Evolutionary conservation across 2,329 filamentous ascomycete species (phyloP), one percentile per base, ranked within the genome.

Genomic region (Calonectria leucothoes): DNA sequence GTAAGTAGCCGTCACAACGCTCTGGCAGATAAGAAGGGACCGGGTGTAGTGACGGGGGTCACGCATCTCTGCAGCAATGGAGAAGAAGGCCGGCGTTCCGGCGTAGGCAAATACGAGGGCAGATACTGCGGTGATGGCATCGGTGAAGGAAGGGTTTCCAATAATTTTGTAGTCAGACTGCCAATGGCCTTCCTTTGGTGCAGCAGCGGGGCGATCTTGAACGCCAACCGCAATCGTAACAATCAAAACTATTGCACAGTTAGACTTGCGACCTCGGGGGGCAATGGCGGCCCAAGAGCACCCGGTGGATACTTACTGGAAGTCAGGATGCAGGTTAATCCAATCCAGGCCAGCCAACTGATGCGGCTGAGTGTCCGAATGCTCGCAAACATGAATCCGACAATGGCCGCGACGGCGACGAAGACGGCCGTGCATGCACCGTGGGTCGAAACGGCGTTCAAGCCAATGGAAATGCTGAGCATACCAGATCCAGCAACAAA

Each of bases 91-190:
- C 0, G 83, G 81, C 0, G 84, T 83, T 12, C 84, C 84, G 14
- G 83, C 81, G 45, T 82, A 86, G 6, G 85, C 82, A 65, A 86
- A 86, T 39, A 86, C 77, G 2, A 85, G 74, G 1, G 81, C 77
- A 1, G 82, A 82, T 23, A 84, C 74, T 15, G 83, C 80, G 0
- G 83, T 70, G 11, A 84, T 79, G 6, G 77, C 84, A 14, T 83
- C 61, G 6, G 79, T 73, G 52, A 85, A 85, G 17, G 77, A 76
- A 0, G 84, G 83, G 23, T 74, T 78, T 27, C 76, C 77, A 74
- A 79, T 69, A 64, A 81, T 75, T 73, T 83, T 81, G 75, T 75
- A 83, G 73, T 84, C 80, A 7, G 82, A 82, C 27, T 76, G 68
- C 82, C 82, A 82, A 7, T 69, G 35, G 1, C 76, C 80, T 0